Evolutionary conservation across 2,329 filamentous ascomycete species (phyloP), one percentile per base, ranked within the genome.

Genomic region (Neoscytalidium dimidiatum): DNA sequence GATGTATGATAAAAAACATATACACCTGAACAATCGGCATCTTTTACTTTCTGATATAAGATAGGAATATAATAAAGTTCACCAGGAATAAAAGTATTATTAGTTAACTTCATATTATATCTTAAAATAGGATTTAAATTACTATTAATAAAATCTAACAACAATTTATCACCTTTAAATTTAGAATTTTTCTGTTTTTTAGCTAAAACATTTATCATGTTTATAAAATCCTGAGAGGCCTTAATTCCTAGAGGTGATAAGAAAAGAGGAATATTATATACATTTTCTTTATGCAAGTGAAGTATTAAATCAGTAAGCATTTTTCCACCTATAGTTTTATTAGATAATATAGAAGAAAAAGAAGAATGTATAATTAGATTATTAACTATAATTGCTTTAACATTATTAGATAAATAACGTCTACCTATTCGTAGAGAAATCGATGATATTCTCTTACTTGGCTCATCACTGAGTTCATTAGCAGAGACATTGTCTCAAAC

Each of bases 101-200:
- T 31, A 52, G 29, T 19, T 19, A 52, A 33, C n/a, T 52, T 31
- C 49, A 52, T 46, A 62, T 65, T 65, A 62, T 65, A 62, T 46
- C 49, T 61, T 65, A 65, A 51, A 58, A 62, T 65, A 62, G 60
- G 60, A 28, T 62, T 43, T 48, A 67, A 65, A 61, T 68, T 48
- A 58, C 52, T 64, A 66, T 66, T 66, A 49, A 67, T 67, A 49
- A 67, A 52, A 23, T 66, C 66, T 29, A 35, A 64, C 48, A 68
- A 67, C 61, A 64, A 64, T 62, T 67, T 44, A 66, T 65, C 60
- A 65, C 60, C 60, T 65, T 65, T 65, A 49, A 61, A 51, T 62
- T 61, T 35, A 46, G 17, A 48, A 46, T 52, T 61, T 46, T 43
- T 48, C 63, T 68, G 62, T 67, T 65, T 64, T 35, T 65, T 63